Percentiles rank a stretch among this genome's conserved stretches.
These are phyloP conservation scores for Zhuliangozyma parablackwelliae DNA, from an alignment of 1,139 yeast genomes.

Conservation along the genomic window DNA sequence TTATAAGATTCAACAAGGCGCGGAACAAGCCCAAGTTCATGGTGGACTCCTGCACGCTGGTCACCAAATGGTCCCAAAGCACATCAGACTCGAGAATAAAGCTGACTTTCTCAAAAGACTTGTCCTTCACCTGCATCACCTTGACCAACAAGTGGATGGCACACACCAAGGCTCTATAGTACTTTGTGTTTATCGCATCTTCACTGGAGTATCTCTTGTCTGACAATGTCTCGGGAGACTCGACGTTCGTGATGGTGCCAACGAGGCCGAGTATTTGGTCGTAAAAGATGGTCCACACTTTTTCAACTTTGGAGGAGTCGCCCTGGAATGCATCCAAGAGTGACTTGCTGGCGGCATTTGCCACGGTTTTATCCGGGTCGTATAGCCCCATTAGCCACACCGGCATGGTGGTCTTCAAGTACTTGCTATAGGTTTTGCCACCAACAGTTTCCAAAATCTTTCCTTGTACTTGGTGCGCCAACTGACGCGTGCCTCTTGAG, in stretches of 20 bases:
- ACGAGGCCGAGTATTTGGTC: slow-evolving; percentile 54
- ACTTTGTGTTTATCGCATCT: slow-evolving; percentile 67
- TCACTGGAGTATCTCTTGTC: slow-evolving; percentile 70
- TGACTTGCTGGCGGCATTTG: slow-evolving; percentile 44
- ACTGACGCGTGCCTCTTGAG: slow-evolving; percentile 57
- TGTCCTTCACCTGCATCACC: slow-evolving; percentile 5
- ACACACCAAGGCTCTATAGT: slow-evolving; percentile 53
- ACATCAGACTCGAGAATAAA: slow-evolving; percentile 34
- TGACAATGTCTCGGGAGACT: slow-evolving; percentile 60
- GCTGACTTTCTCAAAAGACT: slow-evolving; percentile 18
- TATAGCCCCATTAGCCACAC: slow-evolving; percentile 66
- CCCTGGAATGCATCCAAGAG: slow-evolving; percentile 54
- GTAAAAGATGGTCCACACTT: slow-evolving; percentile 58
- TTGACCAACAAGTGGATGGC: slow-evolving; percentile 49
- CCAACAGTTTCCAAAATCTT: slow-evolving; percentile 47
- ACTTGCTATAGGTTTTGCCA: slow-evolving; percentile 55
- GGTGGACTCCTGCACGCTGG: slow-evolving; percentile 19
- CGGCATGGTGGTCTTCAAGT: slow-evolving; percentile 67
- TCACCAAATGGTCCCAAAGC: slow-evolving; percentile 40
- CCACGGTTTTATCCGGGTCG: slow-evolving; percentile 64
- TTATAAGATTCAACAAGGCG: slow-evolving; percentile 34
- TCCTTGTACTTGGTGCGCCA: slow-evolving; percentile 64
- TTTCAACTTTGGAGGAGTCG: slow-evolving; percentile 48
- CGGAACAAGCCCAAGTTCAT: slow-evolving; percentile 47
- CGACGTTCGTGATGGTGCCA: slow-evolving; percentile 49